These are phyloP conservation scores for Pseudoscleropodium purum DNA, from an alignment of 225 moss, liverwort and hornwort species.

Conservation along the genomic window DNA sequence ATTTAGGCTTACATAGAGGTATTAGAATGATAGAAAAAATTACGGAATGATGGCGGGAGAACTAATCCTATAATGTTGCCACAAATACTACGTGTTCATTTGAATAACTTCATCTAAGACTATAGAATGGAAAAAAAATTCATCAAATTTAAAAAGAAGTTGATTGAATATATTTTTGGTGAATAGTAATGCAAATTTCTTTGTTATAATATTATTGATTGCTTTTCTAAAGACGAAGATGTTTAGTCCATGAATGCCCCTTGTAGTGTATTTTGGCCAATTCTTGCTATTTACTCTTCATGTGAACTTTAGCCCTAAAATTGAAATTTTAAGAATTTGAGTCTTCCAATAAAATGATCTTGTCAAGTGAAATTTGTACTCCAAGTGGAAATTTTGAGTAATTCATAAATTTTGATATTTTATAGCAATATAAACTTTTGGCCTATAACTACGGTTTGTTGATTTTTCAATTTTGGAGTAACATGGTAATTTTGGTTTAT, in stretches of 20 bases:
- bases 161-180: neutral
- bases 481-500: neutral
- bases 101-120: neutral
- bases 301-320: too few species aligned
- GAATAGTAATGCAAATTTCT: neutral
- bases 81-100: fast-evolving
- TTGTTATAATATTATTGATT: neutral
- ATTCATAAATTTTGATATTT: neutral
- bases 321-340: neutral
- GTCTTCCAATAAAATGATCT: fast-evolving
- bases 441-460: neutral
- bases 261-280: neutral
- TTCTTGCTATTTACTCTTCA: neutral
- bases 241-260: too few species aligned
- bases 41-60: neutral
- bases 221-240: neutral
- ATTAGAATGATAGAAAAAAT: neutral
- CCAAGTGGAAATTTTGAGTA: neutral
- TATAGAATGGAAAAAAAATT: neutral
- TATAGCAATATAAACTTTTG: neutral
- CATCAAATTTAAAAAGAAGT: neutral
- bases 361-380: neutral
- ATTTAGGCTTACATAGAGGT: neutral
- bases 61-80: neutral
- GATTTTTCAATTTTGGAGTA: neutral